Percentiles rank a stretch among this genome's conserved stretches.
Conservation (phyloP, 163 green algal species). For the Scenedesmus sp. region DNA sequence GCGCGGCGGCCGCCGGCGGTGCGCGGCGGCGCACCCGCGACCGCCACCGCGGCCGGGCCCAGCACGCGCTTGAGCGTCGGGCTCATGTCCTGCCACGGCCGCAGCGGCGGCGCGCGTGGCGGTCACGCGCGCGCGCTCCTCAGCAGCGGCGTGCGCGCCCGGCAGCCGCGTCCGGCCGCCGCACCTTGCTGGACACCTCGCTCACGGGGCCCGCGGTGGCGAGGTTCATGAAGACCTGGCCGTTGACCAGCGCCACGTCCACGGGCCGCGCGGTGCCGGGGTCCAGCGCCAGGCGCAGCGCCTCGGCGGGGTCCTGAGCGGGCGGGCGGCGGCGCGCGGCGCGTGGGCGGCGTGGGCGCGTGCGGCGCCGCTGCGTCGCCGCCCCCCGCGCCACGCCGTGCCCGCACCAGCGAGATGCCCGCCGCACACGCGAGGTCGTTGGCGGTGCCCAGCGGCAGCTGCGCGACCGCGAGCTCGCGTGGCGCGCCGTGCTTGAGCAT, state of each 20-base stretch:
- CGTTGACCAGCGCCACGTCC: conserved; percentile 63
- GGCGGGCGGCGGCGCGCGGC: neutral
- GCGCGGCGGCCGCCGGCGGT: neutral
- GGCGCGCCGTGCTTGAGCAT: conserved; percentile 45
- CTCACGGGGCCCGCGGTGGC: conserved; percentile 50
- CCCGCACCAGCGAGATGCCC: conserved; percentile 54
- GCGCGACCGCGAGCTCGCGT: conserved; percentile 41
- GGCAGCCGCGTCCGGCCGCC: no score
- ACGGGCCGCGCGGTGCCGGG: conserved; percentile 39
- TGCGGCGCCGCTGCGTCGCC: neutral
- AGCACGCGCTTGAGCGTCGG: conserved; percentile 54
- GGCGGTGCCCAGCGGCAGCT: conserved; percentile 60
- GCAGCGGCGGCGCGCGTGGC: neutral
- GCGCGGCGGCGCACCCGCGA: conserved; percentile 48
- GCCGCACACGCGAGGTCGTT: conserved; percentile 64
- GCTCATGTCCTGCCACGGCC: conserved; percentile 46
- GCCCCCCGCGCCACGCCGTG: no score
- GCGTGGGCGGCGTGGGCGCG: neutral
- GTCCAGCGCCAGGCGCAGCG: conserved; percentile 49
- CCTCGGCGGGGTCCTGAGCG: conserved; percentile 48
- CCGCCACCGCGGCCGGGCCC: conserved; percentile 54
- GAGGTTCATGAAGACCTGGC: conserved; percentile 63
- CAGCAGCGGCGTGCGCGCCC: no score
- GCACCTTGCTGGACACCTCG: conserved; percentile 42
- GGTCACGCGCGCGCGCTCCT: no score